A percentile compares a stretch with the other conserved stretches of the same genome.
Conservation (phyloP, 345 rosid species). For the Luvunga scandens region DNA sequence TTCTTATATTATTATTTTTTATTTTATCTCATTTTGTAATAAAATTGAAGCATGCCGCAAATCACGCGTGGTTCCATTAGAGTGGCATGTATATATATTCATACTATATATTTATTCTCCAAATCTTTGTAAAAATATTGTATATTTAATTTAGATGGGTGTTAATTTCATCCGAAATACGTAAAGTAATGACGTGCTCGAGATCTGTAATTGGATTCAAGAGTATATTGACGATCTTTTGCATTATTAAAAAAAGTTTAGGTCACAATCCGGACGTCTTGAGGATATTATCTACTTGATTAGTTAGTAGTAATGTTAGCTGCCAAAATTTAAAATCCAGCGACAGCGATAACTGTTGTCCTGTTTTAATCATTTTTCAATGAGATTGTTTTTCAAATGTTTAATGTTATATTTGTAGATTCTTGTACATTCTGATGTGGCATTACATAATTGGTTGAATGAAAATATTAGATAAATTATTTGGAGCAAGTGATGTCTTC, state of each 20-base stretch:
- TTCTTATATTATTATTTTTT: neutral
- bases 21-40: neutral
- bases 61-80: neutral
- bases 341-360: neutral
- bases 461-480: no score
- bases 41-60: neutral
- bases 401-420: no score
- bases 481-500: no score
- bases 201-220: neutral
- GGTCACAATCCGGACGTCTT: neutral
- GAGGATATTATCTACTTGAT: neutral
- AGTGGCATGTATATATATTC: neutral
- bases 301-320: neutral
- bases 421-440: accelerated
- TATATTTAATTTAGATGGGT: neutral
- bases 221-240: neutral
- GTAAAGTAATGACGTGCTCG: neutral
- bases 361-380: no score
- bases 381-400: no score
- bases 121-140: neutral
- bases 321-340: neutral
- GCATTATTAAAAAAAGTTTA: neutral
- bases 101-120: neutral
- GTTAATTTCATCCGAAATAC: neutral
- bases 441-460: no score